Conservation (phyloP, 352 stramenopile species). For the Globisporangium camurandrum region DNA sequence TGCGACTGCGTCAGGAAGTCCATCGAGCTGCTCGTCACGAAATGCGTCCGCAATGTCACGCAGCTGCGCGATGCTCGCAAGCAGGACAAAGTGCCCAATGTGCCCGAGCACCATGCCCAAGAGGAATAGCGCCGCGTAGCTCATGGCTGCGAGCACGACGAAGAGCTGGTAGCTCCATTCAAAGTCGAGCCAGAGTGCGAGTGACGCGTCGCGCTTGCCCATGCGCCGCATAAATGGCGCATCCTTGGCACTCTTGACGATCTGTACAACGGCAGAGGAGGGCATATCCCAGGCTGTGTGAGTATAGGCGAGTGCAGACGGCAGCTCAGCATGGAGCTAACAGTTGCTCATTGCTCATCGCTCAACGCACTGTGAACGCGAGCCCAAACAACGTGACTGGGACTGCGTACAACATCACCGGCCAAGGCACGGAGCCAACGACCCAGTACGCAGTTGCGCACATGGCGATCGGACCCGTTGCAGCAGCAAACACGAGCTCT, state of each 20-base stretch:
- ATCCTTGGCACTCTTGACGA: slow-evolving; percentile 66
- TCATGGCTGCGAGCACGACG: slow-evolving; percentile 44
- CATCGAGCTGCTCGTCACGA: slow-evolving; percentile 49
- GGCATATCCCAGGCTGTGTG: no score
- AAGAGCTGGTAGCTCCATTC: slow-evolving; percentile 58
- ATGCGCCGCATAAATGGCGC: slow-evolving; percentile 62
- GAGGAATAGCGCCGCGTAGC: slow-evolving; percentile 50
- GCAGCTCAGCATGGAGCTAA: neutral
- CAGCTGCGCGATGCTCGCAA: slow-evolving; percentile 44
- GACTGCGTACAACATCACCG: slow-evolving; percentile 43
- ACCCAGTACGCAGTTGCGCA: slow-evolving; percentile 41
- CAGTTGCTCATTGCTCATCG: neutral
- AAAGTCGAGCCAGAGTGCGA: slow-evolving; percentile 50
- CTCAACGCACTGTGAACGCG: slow-evolving; percentile 31
- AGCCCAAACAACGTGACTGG: slow-evolving; percentile 52
- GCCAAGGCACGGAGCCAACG: slow-evolving; percentile 27
- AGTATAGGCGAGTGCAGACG: no score
- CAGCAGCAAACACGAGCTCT: slow-evolving; percentile 39
- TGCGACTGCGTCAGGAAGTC: slow-evolving; percentile 47
- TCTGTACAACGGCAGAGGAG: no score
- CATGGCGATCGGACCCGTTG: slow-evolving; percentile 52
- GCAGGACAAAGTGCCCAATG: slow-evolving; percentile 56
- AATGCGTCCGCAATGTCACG: slow-evolving; percentile 71
- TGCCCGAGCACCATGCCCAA: slow-evolving; percentile 43
- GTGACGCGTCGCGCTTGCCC: slow-evolving; percentile 29